Percentiles rank a stretch among this genome's conserved stretches.
These are phyloP conservation scores for Taphrina flavorubra DNA, from an alignment of 1,139 yeast genomes.

Conservation along the genomic window DNA sequence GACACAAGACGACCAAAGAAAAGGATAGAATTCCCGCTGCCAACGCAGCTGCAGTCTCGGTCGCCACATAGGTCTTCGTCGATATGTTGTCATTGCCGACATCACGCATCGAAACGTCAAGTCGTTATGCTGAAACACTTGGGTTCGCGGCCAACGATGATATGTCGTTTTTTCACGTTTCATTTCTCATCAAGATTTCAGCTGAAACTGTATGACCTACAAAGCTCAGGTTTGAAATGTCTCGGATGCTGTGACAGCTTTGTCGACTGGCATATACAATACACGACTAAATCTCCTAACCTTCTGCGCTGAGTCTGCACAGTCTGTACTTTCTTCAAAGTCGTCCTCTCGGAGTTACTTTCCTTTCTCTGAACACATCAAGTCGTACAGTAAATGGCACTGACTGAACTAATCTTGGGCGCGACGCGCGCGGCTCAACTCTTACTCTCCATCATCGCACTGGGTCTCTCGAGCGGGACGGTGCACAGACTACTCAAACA, in stretches of 20 bases:
- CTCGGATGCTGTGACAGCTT: not conserved
- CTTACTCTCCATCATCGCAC: slow-evolving; percentile 20
- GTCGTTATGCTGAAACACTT: not conserved
- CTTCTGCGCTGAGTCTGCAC: too few species aligned
- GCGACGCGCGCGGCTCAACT: slow-evolving; percentile 27
- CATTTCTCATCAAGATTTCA: too few species aligned
- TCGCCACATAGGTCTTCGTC: not conserved
- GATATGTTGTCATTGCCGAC: not conserved
- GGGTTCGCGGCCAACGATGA: not conserved
- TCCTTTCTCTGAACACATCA: too few species aligned
- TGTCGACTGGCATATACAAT: too few species aligned
- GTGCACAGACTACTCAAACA: slow-evolving; percentile 9
- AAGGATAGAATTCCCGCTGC: not conserved
- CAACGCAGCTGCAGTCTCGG: not conserved
- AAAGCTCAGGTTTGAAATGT: not conserved
- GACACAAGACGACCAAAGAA: slow-evolving; percentile 1
- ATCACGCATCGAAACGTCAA: not conserved
- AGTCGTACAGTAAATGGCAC: slow-evolving; percentile 12
- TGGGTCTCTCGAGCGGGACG: slow-evolving; percentile 27
- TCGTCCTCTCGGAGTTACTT: too few species aligned
- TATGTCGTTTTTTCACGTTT: not conserved
- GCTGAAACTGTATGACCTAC: not conserved
- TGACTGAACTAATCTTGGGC: slow-evolving; percentile 33
- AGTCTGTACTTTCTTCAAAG: too few species aligned
- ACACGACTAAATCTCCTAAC: too few species aligned